phyloP scores from a whole-genome alignment of 306 rosid species.

The Cicer bijugum region DNA sequence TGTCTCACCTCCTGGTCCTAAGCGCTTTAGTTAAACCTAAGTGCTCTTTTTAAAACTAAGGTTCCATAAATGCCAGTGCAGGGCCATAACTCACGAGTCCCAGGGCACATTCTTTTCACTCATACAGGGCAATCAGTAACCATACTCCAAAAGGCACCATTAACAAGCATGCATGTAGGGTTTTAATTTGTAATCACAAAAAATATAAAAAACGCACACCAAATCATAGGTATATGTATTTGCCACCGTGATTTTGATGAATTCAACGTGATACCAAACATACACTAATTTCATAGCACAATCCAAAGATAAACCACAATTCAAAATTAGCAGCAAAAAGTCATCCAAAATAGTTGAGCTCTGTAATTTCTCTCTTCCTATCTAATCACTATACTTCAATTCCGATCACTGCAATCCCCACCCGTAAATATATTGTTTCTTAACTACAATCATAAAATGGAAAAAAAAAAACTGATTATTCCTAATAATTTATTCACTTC shows the following conservation, averaged over 20 bases:
- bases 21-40: background rate
- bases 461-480: background rate
- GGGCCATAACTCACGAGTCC: background rate
- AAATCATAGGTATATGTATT: background rate
- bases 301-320: conserved; percentile 7
- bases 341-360: conserved; percentile 24
- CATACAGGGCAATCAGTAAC: background rate
- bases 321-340: background rate
- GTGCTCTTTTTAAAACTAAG: background rate
- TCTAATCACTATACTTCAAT: conserved; percentile 24
- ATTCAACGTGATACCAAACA: too few relatives aligned
- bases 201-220: conserved; percentile 6
- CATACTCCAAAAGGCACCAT: conserved; percentile 9
- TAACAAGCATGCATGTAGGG: conserved; percentile 15
- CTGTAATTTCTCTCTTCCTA: conserved; percentile 1
- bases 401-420: conserved; percentile 10
- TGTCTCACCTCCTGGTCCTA: background rate
- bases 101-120: background rate
- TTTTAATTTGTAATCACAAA: conserved; percentile 10
- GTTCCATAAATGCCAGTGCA: background rate
- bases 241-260: too few relatives aligned
- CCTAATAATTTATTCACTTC: conserved; percentile 19
- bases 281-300: conserved; percentile 3
- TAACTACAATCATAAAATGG: conserved; percentile 20
- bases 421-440: background rate